These are phyloP conservation scores for Pleoardoris graminearum DNA, from an alignment of 2,329 filamentous ascomycete species.

Conservation along the genomic window DNA sequence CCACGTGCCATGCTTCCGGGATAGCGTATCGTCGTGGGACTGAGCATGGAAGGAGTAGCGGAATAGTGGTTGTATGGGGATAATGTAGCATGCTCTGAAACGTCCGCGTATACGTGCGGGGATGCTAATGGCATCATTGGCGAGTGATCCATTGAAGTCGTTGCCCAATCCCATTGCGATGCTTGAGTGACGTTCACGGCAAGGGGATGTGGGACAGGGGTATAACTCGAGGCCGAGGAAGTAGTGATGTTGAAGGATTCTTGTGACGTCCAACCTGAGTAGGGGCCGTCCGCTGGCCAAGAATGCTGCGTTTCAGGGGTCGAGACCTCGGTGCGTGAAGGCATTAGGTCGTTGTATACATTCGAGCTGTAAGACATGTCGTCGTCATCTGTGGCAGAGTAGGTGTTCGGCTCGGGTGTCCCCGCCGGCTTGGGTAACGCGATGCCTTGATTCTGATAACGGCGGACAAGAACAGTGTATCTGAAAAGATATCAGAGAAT, in stretches of 20 bases:
- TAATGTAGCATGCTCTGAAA: conserved; percentile 9
- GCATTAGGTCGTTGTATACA: conserved; percentile 22
- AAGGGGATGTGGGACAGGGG: conserved; percentile 19
- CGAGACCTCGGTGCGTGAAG: conserved; percentile 22
- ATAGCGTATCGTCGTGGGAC: conserved; percentile 18
- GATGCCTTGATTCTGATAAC: conserved; percentile 38
- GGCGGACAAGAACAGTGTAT: conserved; percentile 37
- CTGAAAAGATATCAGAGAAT: conserved; percentile 11
- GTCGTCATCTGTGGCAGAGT: conserved; percentile 26
- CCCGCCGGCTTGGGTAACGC: conserved; percentile 26
- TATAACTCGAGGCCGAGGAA: conserved; percentile 11
- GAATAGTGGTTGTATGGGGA: conserved; percentile 20
- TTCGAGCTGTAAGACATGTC: conserved; percentile 17
- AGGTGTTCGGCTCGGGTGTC: conserved; percentile 25
- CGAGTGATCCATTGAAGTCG: conserved; percentile 22
- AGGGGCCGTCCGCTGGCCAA: conserved; percentile 28
- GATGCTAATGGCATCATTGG: conserved; percentile 21
- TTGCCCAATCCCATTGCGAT: conserved; percentile 24
- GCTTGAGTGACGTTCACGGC: conserved; percentile 12
- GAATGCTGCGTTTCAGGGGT: conserved; percentile 24
- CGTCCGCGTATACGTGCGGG: conserved; percentile 12
- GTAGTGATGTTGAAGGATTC: conserved; percentile 23
- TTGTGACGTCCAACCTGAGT: conserved; percentile 29
- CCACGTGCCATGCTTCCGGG: conserved; percentile 12
- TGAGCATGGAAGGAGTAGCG: conserved; percentile 19